phyloP scores from a whole-genome alignment of 257 asterid species.

The Haberlea rhodopensis region DNA sequence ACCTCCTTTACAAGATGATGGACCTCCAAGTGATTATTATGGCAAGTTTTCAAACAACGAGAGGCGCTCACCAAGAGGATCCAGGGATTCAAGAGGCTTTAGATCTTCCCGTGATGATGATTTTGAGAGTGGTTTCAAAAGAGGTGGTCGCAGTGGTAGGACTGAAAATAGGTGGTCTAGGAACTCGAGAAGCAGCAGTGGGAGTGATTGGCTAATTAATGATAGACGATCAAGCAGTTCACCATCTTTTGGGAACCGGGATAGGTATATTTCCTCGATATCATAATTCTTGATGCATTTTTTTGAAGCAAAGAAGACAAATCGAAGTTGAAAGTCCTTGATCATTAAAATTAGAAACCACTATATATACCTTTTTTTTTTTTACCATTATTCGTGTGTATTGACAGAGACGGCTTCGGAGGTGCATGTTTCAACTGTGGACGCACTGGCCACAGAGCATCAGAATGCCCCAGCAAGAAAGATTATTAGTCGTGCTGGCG shows the following conservation, averaged over 20 bases:
- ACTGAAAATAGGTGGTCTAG: constrained; percentile 40
- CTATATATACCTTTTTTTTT: neutral
- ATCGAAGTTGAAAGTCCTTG: neutral
- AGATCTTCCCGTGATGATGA: constrained; percentile 53
- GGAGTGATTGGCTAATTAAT: constrained; percentile 75
- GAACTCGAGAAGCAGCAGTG: constrained; percentile 49
- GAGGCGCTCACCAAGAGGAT: constrained; percentile 33
- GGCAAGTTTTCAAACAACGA: constrained; percentile 77
- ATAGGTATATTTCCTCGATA: constrained; percentile 36
- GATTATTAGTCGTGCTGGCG: constrained; percentile 33
- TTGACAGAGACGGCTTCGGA: constrained; percentile 51
- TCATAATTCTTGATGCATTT: constrained; percentile 6
- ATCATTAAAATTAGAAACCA: neutral
- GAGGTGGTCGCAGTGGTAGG: constrained; percentile 45
- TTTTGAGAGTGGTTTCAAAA: constrained; percentile 31
- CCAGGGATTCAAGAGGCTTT: constrained; percentile 55
- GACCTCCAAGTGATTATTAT: constrained; percentile 73
- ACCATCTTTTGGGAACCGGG: constrained; percentile 54
- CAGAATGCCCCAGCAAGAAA: constrained; percentile 78
- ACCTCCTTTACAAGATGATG: constrained; percentile 93
- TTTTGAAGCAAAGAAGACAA: neutral
- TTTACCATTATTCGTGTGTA: neutral
- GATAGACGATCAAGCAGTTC: constrained; percentile 41
- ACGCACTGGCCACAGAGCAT: constrained; percentile 75
- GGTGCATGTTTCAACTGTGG: constrained; percentile 95